Base-by-base conservation (phyloP, 1,284 basidiomycete genomes). In the Irpex sp. region DNA sequence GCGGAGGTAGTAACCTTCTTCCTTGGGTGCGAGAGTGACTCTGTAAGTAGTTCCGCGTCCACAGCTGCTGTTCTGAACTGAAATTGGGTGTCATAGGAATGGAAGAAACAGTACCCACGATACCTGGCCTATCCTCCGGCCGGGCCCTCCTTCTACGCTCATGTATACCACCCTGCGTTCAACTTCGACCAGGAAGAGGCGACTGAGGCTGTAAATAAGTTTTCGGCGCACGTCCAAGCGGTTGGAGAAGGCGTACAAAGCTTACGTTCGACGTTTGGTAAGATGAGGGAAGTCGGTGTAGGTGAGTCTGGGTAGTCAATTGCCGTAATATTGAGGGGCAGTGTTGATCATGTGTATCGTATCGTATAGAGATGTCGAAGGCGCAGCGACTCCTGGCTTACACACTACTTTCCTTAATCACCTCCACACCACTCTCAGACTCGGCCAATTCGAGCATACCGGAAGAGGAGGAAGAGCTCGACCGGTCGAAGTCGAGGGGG, bases 1-100 rank as follows among this genome's bases (percentile, higher is more conserved):
- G 86, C 90, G 0, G 92, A 94, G 68, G 86, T 91, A 21, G 75
- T 94, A n/a, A 90, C 88, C 0, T 91, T 89, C 68, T 96, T 96
- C 75, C 75, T 96, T 37, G 80, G 86, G 1, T 89, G 89, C 64
- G 89, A 92, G 66, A 87, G 81, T 69, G 89, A 93, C 58, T 72
- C 76, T 69, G 91, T 92, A 70, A 72, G 87, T 76, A 6, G 0
- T 19, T 19, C 13, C 26, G 2, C 17, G 8, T 31, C 26, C 26
- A 4, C 26, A 26, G 26, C 3, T 26, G 26, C 26, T 4, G 26
- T 34, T 37, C 17, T 36, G 49, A 15, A 34, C 37, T 13, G 37
- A 54, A 44, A 5, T 44, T 44, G 11, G 8, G 5, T 44, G 19
- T 48, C 17, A 31, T 71, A 92, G 90, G 89, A 92, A 73, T 92